Conservation (phyloP, 1,284 basidiomycete genomes). For the Malassezia obtusa region DNA sequence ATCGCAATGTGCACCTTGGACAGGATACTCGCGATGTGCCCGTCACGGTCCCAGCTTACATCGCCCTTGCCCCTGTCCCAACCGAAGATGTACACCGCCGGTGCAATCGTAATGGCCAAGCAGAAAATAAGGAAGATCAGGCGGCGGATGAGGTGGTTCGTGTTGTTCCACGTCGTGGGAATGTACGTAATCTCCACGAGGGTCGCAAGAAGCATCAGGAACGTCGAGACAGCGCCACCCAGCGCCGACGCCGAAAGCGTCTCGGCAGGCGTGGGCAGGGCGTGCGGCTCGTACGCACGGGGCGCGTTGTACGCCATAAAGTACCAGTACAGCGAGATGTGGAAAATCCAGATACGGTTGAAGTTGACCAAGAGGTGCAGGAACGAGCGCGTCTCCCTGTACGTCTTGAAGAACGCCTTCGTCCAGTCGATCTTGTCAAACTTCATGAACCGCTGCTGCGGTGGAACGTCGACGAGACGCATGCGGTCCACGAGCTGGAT, state of each 20-base stretch:
- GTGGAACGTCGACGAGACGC: slow-evolving; percentile 53
- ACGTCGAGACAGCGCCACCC: slow-evolving; percentile 44
- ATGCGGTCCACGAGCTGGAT: slow-evolving; percentile 76
- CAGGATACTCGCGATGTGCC: slow-evolving; percentile 18
- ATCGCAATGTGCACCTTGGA: slow-evolving; percentile 37
- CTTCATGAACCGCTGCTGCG: slow-evolving; percentile 48
- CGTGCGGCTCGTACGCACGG: slow-evolving; percentile 60
- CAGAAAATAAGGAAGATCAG: slow-evolving; percentile 44
- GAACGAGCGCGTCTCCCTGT: slow-evolving; percentile 47
- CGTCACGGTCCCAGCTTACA: slow-evolving; percentile 6
- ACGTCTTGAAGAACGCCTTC: slow-evolving; percentile 47
- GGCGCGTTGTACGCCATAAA: slow-evolving; percentile 68
- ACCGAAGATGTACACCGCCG: slow-evolving; percentile 44
- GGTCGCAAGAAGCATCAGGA: slow-evolving; percentile 46
- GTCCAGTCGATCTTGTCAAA: slow-evolving; percentile 49
- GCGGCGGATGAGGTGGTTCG: slow-evolving; percentile 42
- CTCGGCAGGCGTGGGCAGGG: slow-evolving; percentile 25
- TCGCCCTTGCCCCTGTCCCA: slow-evolving; percentile 33
- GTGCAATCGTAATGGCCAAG: slow-evolving; percentile 42
- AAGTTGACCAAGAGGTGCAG: slow-evolving; percentile 48
- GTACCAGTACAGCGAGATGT: slow-evolving; percentile 47
- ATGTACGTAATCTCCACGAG: slow-evolving; percentile 46
- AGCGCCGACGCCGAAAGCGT: slow-evolving; percentile 41
- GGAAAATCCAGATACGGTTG: slow-evolving; percentile 48
- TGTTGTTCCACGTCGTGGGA: slow-evolving; percentile 48